phyloP scores from a whole-genome alignment of 345 rosid species.

The Odontarrhena argentea region DNA sequence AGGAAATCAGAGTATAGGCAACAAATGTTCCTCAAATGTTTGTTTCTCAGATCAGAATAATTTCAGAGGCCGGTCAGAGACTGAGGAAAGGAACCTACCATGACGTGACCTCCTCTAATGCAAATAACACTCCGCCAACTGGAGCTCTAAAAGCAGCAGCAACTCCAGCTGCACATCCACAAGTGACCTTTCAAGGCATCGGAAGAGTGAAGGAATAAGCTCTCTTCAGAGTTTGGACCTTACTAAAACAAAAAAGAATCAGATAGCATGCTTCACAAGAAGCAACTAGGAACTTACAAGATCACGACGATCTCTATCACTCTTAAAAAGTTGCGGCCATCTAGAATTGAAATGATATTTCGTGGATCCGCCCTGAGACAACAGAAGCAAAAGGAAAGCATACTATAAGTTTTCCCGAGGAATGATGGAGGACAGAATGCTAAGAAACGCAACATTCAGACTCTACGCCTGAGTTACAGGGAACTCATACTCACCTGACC shows the following conservation, averaged over 20 bases:
- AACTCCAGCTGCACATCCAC: conserved; percentile 99
- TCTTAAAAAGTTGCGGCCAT: conserved; percentile 91
- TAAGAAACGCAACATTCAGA: not conserved
- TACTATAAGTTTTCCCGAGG: not conserved
- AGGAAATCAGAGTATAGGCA: not conserved
- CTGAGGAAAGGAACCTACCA: conserved; percentile 57
- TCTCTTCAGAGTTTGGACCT: conserved; percentile 26
- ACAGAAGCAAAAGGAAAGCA: conserved; percentile 24
- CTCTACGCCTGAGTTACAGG: conserved; percentile 6
- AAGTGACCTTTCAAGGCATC: conserved; percentile 83
- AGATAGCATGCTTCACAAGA: conserved; percentile 19
- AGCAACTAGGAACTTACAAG: conserved; percentile 58
- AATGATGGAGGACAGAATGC: conserved; percentile 1
- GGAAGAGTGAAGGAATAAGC: conserved; percentile 42
- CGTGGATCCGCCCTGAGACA: conserved; percentile 87
- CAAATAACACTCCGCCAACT: conserved; percentile 98
- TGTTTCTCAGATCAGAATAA: not conserved
- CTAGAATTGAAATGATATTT: conserved; percentile 86
- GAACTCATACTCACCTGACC: conserved; percentile 70
- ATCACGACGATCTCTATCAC: conserved; percentile 93
- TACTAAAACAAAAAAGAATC: conserved; percentile 7
- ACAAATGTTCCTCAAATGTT: not conserved
- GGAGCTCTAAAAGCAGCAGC: conserved; percentile 99
- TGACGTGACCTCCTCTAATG: conserved; percentile 96
- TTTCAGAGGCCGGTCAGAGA: not conserved